Conservation (phyloP, 345 rosid species). For the Eucalyptus cloeziana region DNA sequence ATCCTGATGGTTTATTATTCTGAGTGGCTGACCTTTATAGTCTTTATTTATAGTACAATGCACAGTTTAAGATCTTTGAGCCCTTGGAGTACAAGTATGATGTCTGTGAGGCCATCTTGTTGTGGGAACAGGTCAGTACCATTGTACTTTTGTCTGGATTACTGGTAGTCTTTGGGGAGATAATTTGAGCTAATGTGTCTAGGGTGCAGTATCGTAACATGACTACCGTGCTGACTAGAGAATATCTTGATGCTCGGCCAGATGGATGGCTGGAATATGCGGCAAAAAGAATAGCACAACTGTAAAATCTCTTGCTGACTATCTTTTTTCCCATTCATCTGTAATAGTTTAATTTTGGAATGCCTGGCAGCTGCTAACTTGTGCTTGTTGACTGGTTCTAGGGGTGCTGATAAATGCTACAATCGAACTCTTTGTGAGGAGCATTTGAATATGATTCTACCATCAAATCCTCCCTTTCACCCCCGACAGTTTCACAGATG, state of each 20-base stretch:
- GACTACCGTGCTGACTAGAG: conserved; percentile 94
- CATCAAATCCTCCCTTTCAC: conserved; percentile 79
- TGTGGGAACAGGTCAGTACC: conserved; percentile 92
- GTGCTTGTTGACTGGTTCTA: conserved; percentile 7
- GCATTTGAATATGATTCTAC: conserved; percentile 72
- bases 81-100: conserved; percentile 87
- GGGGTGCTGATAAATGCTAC: conserved; percentile 83
- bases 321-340: not conserved
- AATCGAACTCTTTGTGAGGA: conserved; percentile 87
- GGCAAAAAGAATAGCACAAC: conserved; percentile 83
- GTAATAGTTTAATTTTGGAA: not conserved
- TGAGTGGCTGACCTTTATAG: not conserved
- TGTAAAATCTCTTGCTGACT: conserved; percentile 33
- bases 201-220: conserved; percentile 85
- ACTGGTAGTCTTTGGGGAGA: not conserved
- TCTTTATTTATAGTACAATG: conserved; percentile 51
- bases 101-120: conserved; percentile 72
- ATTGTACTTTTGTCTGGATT: not conserved
- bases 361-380: not conserved
- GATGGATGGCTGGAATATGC: conserved; percentile 98
- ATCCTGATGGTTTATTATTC: not conserved
- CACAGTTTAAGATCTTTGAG: conserved; percentile 72
- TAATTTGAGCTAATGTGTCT: conserved; percentile 5
- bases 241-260: conserved; percentile 85
- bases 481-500: conserved; percentile 78